A percentile compares a stretch with the other conserved stretches of the same genome.
Evolutionary conservation across 768 basidiomycete genomes (phyloP).

Genomic region (Obba rivulosa): DNA sequence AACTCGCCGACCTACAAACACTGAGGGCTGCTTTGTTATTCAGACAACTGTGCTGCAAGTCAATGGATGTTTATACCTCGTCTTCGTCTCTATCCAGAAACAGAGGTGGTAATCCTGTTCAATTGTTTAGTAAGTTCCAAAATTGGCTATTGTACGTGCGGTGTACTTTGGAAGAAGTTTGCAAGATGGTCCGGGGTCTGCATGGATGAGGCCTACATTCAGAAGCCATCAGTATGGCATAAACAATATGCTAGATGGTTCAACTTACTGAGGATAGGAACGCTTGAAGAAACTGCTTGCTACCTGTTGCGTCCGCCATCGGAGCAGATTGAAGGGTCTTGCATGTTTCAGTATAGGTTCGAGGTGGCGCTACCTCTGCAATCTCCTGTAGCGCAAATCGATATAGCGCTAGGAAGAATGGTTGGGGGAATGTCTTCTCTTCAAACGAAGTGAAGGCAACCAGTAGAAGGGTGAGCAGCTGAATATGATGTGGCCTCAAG

Average conservation of each 20-base stretch:
- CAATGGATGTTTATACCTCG: constrained; percentile 32
- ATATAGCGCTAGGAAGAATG: constrained; percentile 58
- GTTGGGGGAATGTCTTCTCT: constrained; percentile 44
- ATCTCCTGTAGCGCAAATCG: constrained; percentile 66
- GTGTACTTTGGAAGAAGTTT: constrained; percentile 15
- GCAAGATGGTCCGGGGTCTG: constrained; percentile 12
- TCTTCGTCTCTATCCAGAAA: constrained; percentile 55
- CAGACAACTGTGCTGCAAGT: constrained; percentile 8
- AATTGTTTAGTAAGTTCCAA: too few relatives aligned
- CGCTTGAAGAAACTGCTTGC: constrained; percentile 1
- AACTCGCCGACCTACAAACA: constrained; percentile 9
- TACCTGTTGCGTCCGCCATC: neutral
- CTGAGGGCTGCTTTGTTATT: neutral
- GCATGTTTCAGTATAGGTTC: too few relatives aligned
- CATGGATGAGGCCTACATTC: neutral
- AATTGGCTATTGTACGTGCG: neutral
- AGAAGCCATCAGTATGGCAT: neutral
- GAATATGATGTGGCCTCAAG: constrained; percentile 73
- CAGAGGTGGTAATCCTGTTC: constrained; percentile 21
- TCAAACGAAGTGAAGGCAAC: constrained; percentile 33
- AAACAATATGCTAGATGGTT: too few relatives aligned
- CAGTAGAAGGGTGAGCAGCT: constrained; percentile 57
- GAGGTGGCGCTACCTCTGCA: constrained; percentile 45
- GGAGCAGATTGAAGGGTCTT: constrained; percentile 7
- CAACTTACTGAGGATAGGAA: constrained; percentile 10